These are phyloP conservation scores for Candida multigemmis DNA, from an alignment of 805 yeast species.

Conservation along the genomic window DNA sequence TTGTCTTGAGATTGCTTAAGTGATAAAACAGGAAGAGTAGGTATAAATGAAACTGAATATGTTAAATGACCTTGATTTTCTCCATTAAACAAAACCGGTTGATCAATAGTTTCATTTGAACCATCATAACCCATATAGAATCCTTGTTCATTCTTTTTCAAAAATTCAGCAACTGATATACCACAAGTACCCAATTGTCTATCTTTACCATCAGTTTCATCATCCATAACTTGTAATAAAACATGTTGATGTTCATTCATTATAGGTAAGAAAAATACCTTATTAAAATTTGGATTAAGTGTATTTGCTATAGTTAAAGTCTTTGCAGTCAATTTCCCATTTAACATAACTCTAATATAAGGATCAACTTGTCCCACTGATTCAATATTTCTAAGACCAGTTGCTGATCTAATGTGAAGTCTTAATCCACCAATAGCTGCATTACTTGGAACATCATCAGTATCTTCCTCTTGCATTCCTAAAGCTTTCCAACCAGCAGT, in stretches of 20 bases:
- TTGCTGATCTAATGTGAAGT: slow-evolving; percentile 47
- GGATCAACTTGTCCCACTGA: slow-evolving; percentile 72
- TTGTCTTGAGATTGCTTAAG: slow-evolving; percentile 44
- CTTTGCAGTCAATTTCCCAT: slow-evolving; percentile 48
- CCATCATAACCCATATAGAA: slow-evolving; percentile 44
- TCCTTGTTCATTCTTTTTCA: slow-evolving; percentile 40
- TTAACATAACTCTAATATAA: slow-evolving; percentile 49
- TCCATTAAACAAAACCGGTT: slow-evolving; percentile 31
- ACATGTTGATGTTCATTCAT: slow-evolving; percentile 51
- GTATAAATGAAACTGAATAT: slow-evolving; percentile 56
- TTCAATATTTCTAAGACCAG: slow-evolving; percentile 46
- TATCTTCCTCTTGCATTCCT: slow-evolving; percentile 39
- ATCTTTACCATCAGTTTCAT: slow-evolving; percentile 54
- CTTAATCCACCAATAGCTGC: slow-evolving; percentile 64
- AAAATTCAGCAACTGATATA: slow-evolving; percentile 38
- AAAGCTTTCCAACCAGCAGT: slow-evolving; percentile 67
- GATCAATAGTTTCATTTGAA: slow-evolving; percentile 34
- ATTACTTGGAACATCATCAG: slow-evolving; percentile 32
- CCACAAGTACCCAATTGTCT: slow-evolving; percentile 54
- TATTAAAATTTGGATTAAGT: slow-evolving; percentile 50
- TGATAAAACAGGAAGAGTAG: slow-evolving; percentile 55
- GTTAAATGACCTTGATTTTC: slow-evolving; percentile 37
- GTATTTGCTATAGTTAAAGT: slow-evolving; percentile 48
- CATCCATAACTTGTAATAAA: slow-evolving; percentile 54
- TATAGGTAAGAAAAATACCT: slow-evolving; percentile 52